phyloP scores from a whole-genome alignment of 2,329 filamentous ascomycete species.

The Xylariaceae sp. region DNA sequence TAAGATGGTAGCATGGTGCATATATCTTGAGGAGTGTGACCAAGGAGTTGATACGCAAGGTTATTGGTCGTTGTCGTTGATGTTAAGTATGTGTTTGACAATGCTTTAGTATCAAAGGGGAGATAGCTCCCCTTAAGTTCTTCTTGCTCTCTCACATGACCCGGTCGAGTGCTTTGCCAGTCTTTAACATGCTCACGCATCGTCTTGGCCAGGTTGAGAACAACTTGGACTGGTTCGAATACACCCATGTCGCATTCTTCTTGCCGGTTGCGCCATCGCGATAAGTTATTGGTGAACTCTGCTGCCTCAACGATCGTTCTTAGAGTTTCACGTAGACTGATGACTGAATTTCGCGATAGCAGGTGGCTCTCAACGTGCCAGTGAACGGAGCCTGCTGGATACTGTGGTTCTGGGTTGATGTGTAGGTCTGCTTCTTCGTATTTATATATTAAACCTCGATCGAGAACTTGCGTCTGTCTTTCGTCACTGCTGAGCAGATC shows the following conservation, averaged over 20 bases:
- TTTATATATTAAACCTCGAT: conserved; percentile 19
- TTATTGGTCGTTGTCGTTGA: conserved; percentile 19
- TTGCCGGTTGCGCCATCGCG: conserved; percentile 20
- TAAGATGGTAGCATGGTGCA: conserved; percentile 28
- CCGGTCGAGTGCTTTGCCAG: conserved; percentile 4
- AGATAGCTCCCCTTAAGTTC: conserved; percentile 1
- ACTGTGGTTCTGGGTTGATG: conserved; percentile 22
- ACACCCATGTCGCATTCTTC: conserved; percentile 16
- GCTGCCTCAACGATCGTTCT: conserved; percentile 17
- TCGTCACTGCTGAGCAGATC: conserved; percentile 20
- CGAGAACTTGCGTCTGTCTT: conserved; percentile 19
- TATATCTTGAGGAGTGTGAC: conserved; percentile 33
- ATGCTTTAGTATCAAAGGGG: conserved; percentile 9
- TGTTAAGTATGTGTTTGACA: not conserved
- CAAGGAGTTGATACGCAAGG: conserved; percentile 32
- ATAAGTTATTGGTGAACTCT: conserved; percentile 19
- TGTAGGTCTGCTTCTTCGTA: conserved; percentile 24
- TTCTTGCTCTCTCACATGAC: not conserved
- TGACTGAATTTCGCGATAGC: conserved; percentile 19
- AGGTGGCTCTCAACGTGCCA: conserved; percentile 20
- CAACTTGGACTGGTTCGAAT: conserved; percentile 23
- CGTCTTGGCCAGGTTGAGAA: conserved; percentile 18
- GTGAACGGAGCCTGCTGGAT: conserved; percentile 21
- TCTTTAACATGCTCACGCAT: conserved; percentile 6
- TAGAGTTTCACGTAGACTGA: conserved; percentile 20